Conservation (phyloP, 495 filamentous ascomycete species). For the Trichoderma virens region DNA sequence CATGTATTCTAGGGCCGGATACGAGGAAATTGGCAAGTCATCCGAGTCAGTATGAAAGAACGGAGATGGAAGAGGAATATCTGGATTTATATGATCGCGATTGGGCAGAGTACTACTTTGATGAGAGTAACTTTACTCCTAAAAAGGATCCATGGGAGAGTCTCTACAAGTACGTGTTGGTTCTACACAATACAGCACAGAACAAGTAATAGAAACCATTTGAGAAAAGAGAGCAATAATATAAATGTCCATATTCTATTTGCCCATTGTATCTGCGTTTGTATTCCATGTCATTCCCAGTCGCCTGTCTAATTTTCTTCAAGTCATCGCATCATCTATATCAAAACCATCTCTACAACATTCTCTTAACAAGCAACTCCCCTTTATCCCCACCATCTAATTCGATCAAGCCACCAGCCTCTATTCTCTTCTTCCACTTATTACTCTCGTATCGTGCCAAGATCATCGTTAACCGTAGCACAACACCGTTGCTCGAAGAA, state of each 20-base stretch:
- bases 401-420: constrained; percentile 52
- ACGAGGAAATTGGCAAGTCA: too few species aligned
- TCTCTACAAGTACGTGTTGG: too few species aligned
- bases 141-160: too few species aligned
- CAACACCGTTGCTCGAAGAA: constrained; percentile 36
- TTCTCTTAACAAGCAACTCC: constrained; percentile 35
- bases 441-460: constrained; percentile 74
- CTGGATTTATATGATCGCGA: neutral
- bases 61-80: too few species aligned
- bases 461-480: constrained; percentile 75
- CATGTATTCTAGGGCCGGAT: too few species aligned
- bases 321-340: neutral
- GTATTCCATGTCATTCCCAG: neutral
- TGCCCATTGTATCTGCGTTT: neutral
- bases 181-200: too few species aligned
- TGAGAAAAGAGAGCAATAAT: too few species aligned
- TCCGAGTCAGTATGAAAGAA: too few species aligned
- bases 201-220: too few species aligned
- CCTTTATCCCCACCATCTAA: constrained; percentile 33
- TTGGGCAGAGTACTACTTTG: constrained; percentile 12
- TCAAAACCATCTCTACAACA: constrained; percentile 21
- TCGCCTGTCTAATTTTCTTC: neutral
- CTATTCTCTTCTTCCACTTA: constrained; percentile 83
- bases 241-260: neutral
- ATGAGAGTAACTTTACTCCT: constrained; percentile 2